Evolutionary conservation across 345 rosid genomes (phyloP), one percentile per base, ranked within the genome.

Genomic region (Nasturtium officinale): DNA sequence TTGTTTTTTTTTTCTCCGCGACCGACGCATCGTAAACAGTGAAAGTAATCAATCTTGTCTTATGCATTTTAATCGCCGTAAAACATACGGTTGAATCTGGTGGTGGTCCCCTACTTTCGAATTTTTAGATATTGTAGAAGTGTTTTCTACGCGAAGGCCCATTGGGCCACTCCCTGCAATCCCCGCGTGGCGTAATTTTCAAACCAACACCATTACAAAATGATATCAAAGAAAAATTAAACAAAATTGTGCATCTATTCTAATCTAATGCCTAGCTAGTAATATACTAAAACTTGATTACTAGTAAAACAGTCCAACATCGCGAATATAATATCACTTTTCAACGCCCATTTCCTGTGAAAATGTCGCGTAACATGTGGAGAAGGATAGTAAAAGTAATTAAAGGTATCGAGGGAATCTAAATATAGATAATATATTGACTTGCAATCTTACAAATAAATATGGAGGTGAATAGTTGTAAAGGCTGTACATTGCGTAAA

Each of bases 361-460:
- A 0, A 43, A 43, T 38, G 51, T 53, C 26, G 20, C 53, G 18
- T 11, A 55, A 30, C 15, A 67, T 54, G 28, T 26, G 32, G 38
- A 67, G 26, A 30, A 17, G 9, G 3, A 68, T 32, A 15, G 57
- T 23, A 7, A 60, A 10, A 48, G 28, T 61, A 25, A 26, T 1
- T 3, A 48, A 61, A 71, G 4, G 8, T 7, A 32, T 32, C 37
- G 0, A n/a, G 35, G 35, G 35, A 8, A 35, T 12, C 69, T 51
- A 52, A 47, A 32, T 61, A 52, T 76, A 69, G 79, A 32, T 18
- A 69, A 69, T 55, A 55, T 9, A 33, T 69, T 76, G 75, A 76
- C 75, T 54, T 53, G 15, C 28, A 61, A 33, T 33, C 35, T 69
- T 61, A 47, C 40, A 59, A 74, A 42, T 5, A 17, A n/a, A n/a